Percentiles rank a stretch among this genome's conserved stretches.
These are phyloP conservation scores for Tuber brumale DNA, from an alignment of 495 filamentous ascomycete genomes.

Conservation along the genomic window DNA sequence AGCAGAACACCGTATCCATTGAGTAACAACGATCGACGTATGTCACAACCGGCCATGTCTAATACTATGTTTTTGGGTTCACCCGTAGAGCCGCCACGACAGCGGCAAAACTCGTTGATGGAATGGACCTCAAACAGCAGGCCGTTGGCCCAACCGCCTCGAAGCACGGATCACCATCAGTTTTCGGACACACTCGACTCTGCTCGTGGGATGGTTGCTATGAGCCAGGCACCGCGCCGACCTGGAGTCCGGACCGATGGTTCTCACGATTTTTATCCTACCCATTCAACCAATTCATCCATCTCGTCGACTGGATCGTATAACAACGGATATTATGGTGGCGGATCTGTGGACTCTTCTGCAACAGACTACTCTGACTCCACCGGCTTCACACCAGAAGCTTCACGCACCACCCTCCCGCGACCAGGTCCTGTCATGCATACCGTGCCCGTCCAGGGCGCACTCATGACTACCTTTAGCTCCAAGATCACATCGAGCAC, in stretches of 20 bases:
- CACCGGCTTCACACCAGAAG: slow-evolving; percentile 76
- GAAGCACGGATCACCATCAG: slow-evolving; percentile 38
- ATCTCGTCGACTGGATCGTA: slow-evolving; percentile 71
- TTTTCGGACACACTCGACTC: slow-evolving; percentile 47
- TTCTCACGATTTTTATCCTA: slow-evolving; percentile 86
- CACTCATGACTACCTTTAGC: slow-evolving; percentile 97
- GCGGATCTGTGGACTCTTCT: slow-evolving; percentile 78
- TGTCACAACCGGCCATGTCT: slow-evolving; percentile 83
- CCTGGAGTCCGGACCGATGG: slow-evolving; percentile 52
- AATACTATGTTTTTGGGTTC: slow-evolving; percentile 49
- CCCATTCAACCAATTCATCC: slow-evolving; percentile 89
- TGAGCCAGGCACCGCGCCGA: slow-evolving; percentile 74
- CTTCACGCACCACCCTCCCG: slow-evolving; percentile 72
- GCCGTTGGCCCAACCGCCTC: slow-evolving; percentile 33
- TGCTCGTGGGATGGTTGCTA: slow-evolving; percentile 79
- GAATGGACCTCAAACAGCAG: slow-evolving; percentile 46
- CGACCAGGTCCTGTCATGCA: slow-evolving; percentile 69
- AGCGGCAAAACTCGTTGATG: slow-evolving; percentile 55
- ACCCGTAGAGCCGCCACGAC: slow-evolving; percentile 46
- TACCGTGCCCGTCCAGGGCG: slow-evolving; percentile 70
- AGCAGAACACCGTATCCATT: slow-evolving; percentile 48
- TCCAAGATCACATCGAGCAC: slow-evolving; percentile 93
- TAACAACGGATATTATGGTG: slow-evolving; percentile 67
- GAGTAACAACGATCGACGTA: slow-evolving; percentile 61
- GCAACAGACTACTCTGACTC: slow-evolving; percentile 90